phyloP scores from a whole-genome alignment of 768 basidiomycete genomes.

The Termitomyces sp. region DNA sequence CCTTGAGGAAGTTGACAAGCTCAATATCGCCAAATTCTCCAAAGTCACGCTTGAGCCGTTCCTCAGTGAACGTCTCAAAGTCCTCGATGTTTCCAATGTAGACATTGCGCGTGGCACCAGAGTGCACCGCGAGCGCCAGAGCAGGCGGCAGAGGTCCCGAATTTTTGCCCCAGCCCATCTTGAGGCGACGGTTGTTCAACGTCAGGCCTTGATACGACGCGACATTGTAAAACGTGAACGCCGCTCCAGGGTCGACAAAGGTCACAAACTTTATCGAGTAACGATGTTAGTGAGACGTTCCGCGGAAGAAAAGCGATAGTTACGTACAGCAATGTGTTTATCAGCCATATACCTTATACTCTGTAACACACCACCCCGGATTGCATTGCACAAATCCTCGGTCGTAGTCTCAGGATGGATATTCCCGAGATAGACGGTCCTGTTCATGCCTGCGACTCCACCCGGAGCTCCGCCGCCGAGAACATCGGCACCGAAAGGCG shows the following conservation, averaged over 20 bases:
- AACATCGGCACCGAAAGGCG: constrained; percentile 43
- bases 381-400: constrained; percentile 94
- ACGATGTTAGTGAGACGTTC: too few relatives aligned
- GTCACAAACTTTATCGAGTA: constrained; percentile 70
- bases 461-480: constrained; percentile 27
- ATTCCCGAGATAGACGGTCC: constrained; percentile 94
- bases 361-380: constrained; percentile 95
- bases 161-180: constrained; percentile 98
- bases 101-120: constrained; percentile 93
- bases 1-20: constrained; percentile 91
- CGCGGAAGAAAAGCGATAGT: neutral
- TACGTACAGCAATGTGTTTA: constrained; percentile 89
- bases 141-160: constrained; percentile 81
- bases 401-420: constrained; percentile 94
- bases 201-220: constrained; percentile 87
- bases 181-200: constrained; percentile 88
- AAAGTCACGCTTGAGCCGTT: constrained; percentile 88
- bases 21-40: constrained; percentile 96
- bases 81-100: constrained; percentile 96
- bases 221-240: constrained; percentile 91
- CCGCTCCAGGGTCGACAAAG: constrained; percentile 90
- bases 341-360: constrained; percentile 95
- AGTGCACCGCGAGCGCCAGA: constrained; percentile 83
- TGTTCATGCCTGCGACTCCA: constrained; percentile 58
- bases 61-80: constrained; percentile 88